Conservation (phyloP, 179 eudicot species). For the Carnegiea gigantea region DNA sequence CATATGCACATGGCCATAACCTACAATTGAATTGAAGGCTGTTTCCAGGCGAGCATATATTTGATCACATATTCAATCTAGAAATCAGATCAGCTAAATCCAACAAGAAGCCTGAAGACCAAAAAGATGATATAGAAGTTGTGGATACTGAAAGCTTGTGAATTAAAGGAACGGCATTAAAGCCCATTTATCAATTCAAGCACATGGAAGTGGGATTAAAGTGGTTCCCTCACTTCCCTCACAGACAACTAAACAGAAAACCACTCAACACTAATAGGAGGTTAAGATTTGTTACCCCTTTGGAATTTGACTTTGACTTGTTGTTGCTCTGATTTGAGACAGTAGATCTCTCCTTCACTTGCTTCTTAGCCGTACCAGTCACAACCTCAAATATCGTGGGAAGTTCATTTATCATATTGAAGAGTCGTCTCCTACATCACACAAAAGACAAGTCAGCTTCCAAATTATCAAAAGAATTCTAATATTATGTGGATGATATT, state of each 20-base stretch:
- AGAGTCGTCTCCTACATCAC: slow-evolving; percentile 44
- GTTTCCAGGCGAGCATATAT: background rate
- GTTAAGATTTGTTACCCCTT: slow-evolving; percentile 24
- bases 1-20: background rate
- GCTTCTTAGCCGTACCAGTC: slow-evolving; percentile 44
- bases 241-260: background rate
- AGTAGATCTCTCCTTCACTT: slow-evolving; percentile 42
- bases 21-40: background rate
- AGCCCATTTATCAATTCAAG: background rate
- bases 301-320: slow-evolving; percentile 40
- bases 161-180: background rate
- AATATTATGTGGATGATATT: background rate
- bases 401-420: slow-evolving; percentile 43
- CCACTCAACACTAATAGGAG: background rate
- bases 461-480: background rate
- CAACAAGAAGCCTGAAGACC: background rate
- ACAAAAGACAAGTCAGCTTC: slow-evolving; percentile 9
- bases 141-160: background rate
- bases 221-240: background rate
- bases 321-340: slow-evolving; percentile 39
- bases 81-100: background rate
- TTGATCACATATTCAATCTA: background rate
- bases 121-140: background rate
- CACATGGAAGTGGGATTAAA: background rate
- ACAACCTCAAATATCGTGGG: slow-evolving; percentile 52